Conservation (phyloP, 495 filamentous ascomycete species). For the Tuber magnatum region DNA sequence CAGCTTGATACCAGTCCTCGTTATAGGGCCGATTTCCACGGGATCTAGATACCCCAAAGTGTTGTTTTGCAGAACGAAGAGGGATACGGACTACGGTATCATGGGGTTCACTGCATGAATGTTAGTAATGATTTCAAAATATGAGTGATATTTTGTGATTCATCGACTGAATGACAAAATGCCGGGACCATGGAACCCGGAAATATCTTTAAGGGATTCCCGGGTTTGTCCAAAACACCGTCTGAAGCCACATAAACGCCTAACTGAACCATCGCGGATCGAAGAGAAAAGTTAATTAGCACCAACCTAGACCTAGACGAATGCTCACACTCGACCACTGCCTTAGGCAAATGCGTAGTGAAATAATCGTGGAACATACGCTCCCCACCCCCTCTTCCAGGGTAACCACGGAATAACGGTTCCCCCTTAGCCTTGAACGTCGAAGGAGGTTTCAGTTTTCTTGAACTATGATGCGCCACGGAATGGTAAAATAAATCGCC, state of each 20-base stretch:
- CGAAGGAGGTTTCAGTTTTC: neutral
- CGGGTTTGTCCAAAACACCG: neutral
- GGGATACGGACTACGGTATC: conserved; percentile 94
- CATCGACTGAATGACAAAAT: neutral
- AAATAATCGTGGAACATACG: conserved; percentile 91
- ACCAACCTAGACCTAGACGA: neutral
- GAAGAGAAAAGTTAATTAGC: neutral
- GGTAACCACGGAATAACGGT: neutral
- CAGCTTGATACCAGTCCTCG: conserved; percentile 91
- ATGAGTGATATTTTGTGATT: conserved; percentile 1
- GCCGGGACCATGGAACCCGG: neutral
- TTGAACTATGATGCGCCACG: neutral
- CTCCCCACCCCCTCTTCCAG: neutral
- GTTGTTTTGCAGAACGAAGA: conserved; percentile 85
- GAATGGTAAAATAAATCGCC: neutral
- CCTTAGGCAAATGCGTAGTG: conserved; percentile 87
- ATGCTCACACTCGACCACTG: conserved; percentile 53
- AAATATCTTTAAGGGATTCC: neutral
- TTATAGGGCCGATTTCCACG: conserved; percentile 79
- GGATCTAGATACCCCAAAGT: conserved; percentile 74
- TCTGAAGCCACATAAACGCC: neutral
- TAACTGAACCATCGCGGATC: neutral
- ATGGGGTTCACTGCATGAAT: neutral
- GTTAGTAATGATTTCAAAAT: neutral
- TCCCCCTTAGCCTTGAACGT: neutral